Evolutionary conservation across 345 rosid genomes (phyloP), one percentile per base, ranked within the genome.

Genomic region (Hirschfeldia incana): DNA sequence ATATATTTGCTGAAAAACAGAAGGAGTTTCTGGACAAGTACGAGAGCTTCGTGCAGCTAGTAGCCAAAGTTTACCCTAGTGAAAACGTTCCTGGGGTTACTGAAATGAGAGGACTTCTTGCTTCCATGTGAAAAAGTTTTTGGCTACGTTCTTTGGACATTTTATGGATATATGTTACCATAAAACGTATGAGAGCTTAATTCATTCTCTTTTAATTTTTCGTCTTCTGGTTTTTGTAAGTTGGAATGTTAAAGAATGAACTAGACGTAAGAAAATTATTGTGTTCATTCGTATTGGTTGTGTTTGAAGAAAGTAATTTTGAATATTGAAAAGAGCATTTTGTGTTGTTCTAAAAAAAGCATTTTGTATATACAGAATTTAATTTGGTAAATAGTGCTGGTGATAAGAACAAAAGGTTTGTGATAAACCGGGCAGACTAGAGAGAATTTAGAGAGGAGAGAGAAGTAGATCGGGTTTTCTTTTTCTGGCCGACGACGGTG

Each of bases 1-100:
- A 42, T 44, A 33, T 67, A 59, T 80, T 3, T 67, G 15, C 33
- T 27, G 29, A 39, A n/a, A 13, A 71, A 27, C 98, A 95, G 97
- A 91, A 93, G 78, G 99, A 95, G 75, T 95, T 93, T 78, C 78
- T 91, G 85, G 98, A 93, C 89, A 95, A 95, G 86, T 91, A 95
- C 42, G 99, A 95, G 64, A 89, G 94, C 83, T 95, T 91, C 65
- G 97, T 84, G 12, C 97, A 91, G 84, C 88, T 89, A 1, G 91
- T 91, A 69, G 93, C 97, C 13, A 95, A 93, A 87, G 86, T 95
- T 73, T 95, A 95, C 75, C 97, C 97, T 2, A 85, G 27, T 0
- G 99, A 93, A 87, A 85, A 85, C 69, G 86, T 93, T 74, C 91
- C 88, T 6, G 86, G 97, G 0, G 94, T 87, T 6, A 67, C 84